Conservation (phyloP, 345 rosid species). For the Eucalyptus tenuipes region DNA sequence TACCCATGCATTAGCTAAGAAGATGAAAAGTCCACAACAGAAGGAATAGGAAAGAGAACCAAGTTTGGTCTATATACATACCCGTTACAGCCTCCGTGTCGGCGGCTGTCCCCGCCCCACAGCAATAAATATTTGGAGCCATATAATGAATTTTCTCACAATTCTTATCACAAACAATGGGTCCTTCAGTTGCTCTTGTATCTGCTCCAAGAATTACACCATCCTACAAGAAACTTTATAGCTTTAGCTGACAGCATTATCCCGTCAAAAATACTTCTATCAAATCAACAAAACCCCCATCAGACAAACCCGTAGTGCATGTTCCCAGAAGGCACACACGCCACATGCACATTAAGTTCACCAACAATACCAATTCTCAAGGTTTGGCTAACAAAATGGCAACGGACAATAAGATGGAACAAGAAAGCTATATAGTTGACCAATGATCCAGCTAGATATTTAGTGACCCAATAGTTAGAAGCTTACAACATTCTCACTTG, state of each 20-base stretch:
- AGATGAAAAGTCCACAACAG: background rate
- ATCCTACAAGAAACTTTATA: constrained; percentile 23
- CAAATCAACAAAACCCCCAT: background rate
- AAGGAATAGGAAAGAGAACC: background rate
- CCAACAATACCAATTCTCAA: background rate
- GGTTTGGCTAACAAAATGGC: background rate
- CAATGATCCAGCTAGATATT: background rate
- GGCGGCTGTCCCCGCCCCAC: constrained; percentile 99
- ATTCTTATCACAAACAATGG: constrained; percentile 96
- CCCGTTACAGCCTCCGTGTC: constrained; percentile 99
- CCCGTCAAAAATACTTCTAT: background rate
- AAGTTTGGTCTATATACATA: background rate
- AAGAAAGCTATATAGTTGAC: background rate
- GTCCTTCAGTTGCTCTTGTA: constrained; percentile 60
- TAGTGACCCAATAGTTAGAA: background rate
- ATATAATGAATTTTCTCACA: constrained; percentile 97
- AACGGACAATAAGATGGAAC: background rate
- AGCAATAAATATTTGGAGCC: constrained; percentile 97
- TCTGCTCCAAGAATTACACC: constrained; percentile 94
- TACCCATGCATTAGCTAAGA: background rate
- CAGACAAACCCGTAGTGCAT: background rate
- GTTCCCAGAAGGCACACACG: background rate
- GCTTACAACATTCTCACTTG: background rate
- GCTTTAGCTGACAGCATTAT: background rate
- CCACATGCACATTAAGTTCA: background rate